These are phyloP conservation scores for Leccinum boreale DNA, from an alignment of 768 basidiomycete species.

Conservation along the genomic window DNA sequence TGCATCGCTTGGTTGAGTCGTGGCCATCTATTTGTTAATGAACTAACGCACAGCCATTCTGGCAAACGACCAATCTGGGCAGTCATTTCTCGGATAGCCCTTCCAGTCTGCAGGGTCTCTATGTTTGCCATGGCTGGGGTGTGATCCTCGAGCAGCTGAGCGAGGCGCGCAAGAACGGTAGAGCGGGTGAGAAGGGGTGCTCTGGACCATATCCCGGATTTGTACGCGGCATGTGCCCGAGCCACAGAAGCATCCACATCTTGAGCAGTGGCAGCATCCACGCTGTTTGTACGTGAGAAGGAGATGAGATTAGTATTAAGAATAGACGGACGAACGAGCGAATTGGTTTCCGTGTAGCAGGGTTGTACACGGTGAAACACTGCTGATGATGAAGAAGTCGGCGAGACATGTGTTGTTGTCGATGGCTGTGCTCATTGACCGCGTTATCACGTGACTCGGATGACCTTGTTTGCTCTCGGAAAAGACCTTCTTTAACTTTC, in stretches of 20 bases:
- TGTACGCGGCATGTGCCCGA: constrained; percentile 55
- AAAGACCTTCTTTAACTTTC: too few relatives aligned
- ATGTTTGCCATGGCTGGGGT: constrained; percentile 58
- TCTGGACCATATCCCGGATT: constrained; percentile 72
- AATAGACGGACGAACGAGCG: constrained; percentile 53
- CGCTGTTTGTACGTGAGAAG: constrained; percentile 34
- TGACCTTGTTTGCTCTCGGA: background rate
- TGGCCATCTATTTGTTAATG: background rate
- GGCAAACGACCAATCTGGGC: constrained; percentile 74
- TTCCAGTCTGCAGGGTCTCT: constrained; percentile 76
- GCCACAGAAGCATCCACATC: constrained; percentile 52
- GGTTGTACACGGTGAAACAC: constrained; percentile 53
- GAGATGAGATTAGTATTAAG: constrained; percentile 32
- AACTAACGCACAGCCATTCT: constrained; percentile 73
- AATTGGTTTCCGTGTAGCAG: constrained; percentile 61
- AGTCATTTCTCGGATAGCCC: constrained; percentile 81
- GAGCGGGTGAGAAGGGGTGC: constrained; percentile 58
- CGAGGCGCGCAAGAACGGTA: constrained; percentile 60
- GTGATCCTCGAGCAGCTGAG: constrained; percentile 54
- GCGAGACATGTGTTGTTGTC: too few relatives aligned
- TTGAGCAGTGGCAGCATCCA: constrained; percentile 48
- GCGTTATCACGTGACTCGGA: constrained; percentile 20
- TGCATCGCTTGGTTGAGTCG: constrained; percentile 26
- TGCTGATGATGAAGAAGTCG: too few relatives aligned
- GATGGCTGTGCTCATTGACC: constrained; percentile 17